Evolutionary conservation across 2,329 filamentous ascomycete species (phyloP).

Genomic region (Mariannaea elegans): DNA sequence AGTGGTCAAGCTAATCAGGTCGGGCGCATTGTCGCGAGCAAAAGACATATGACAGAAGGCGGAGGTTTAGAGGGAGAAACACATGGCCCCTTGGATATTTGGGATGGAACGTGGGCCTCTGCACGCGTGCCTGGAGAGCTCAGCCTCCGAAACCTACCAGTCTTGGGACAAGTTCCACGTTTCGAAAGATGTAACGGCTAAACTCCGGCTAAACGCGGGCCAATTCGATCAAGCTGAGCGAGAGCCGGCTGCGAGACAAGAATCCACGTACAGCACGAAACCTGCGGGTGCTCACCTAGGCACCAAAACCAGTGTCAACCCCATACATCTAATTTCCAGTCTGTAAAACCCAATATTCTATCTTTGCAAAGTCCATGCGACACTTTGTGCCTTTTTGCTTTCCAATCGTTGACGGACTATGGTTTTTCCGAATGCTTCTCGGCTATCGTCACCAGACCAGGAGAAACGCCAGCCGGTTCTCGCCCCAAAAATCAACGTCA

Average conservation of each 20-base stretch:
- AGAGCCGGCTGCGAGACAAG: neutral
- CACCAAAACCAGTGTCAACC: too few relatives aligned
- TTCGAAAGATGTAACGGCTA: conserved; percentile 29
- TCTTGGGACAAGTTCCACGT: conserved; percentile 28
- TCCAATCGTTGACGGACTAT: neutral
- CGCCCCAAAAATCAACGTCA: conserved; percentile 5
- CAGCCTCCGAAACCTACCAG: conserved; percentile 34
- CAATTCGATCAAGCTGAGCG: neutral
- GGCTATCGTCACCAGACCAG: neutral
- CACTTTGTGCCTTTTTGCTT: neutral
- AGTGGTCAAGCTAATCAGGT: conserved; percentile 33
- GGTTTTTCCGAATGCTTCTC: neutral
- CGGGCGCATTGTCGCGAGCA: conserved; percentile 34
- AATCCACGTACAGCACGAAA: too few relatives aligned
- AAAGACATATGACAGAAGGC: neutral
- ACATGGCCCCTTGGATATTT: conserved; percentile 41
- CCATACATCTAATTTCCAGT: too few relatives aligned
- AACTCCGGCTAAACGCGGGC: conserved; percentile 36
- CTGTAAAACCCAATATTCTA: too few relatives aligned
- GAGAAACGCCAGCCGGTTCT: neutral
- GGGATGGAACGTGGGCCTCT: conserved; percentile 16
- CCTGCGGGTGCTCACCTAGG: too few relatives aligned
- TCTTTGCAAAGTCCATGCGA: neutral
- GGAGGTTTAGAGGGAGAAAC: conserved; percentile 36
- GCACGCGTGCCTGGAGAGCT: conserved; percentile 32